Base-by-base conservation (phyloP, 2,329 filamentous ascomycete genomes). In the Claviceps spartinae region DNA sequence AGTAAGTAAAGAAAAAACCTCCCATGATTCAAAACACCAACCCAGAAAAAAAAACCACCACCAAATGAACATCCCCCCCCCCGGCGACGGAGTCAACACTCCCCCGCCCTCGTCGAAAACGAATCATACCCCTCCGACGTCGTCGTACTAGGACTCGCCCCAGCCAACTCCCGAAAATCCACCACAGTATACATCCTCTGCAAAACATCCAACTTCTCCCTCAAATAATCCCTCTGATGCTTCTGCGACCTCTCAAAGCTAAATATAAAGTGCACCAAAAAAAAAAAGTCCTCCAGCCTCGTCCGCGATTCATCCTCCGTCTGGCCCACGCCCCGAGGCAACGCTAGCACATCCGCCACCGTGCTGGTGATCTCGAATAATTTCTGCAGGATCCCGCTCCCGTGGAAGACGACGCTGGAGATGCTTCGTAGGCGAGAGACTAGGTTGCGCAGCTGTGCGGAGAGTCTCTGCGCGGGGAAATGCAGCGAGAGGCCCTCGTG, bases 351-450 rank as follows among this genome's bases (percentile, higher is more conserved):
- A 56, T 81, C 77, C 8, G 77, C 76, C 46, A 81, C 76, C 2
- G 76, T 79, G 59, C 76, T 78, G 0, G 76, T 75, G 54, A 81
- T 77, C 58, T 81, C 78, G 52, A 81, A 78, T 4, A 81, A 66
- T 59, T 81, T 81, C 54, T 78, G 73, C 50, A 79, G 65, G 51
- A 81, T 77, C 22, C 74, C 74, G 40, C 69, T 75, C 7, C 78
- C 77, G 56, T 81, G 76, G 4, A 77, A 72, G 30, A 72, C 72
- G 53, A 81, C 72, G 50, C 72, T 73, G 40, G 65, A 62, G 18
- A 66, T 61, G 52, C 62, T 69, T 5, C 63, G 60, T 1, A 71
- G 57, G 2, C 62, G 62, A 45, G 59, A 59, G 16, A 71, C 66
- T 14, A 72, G 62, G 40, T 56, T 63, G 41, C 69, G 67, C 4